Conservation (phyloP, 805 yeast species). For the Saturnispora ahearnii region DNA sequence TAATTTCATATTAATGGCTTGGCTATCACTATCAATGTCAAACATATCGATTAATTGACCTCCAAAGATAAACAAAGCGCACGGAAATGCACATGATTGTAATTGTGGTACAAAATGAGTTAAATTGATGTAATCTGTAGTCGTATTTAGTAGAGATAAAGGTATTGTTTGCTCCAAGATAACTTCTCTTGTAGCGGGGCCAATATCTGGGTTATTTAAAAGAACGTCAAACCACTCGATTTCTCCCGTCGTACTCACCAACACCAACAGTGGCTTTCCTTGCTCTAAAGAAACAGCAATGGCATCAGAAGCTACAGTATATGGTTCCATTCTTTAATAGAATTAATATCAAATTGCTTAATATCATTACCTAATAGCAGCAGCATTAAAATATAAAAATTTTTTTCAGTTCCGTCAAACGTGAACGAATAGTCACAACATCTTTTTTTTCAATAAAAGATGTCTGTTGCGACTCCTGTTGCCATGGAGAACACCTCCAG, state of each 20-base stretch:
- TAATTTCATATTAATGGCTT: neutral
- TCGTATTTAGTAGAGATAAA: conserved; percentile 26
- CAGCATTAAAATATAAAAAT: neutral
- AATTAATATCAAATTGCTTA: neutral
- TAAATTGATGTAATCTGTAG: conserved; percentile 39
- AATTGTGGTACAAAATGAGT: conserved; percentile 44
- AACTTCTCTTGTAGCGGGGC: neutral
- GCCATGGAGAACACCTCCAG: conserved; percentile 63
- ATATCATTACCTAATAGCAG: neutral
- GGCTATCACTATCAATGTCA: neutral
- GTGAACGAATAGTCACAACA: neutral
- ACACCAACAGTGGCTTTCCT: conserved; percentile 33
- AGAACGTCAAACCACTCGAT: conserved; percentile 17
- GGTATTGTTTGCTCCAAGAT: neutral
- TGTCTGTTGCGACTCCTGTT: conserved; percentile 13
- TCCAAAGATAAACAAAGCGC: conserved; percentile 44
- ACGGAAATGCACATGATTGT: conserved; percentile 37
- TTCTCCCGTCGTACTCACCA: conserved; percentile 24
- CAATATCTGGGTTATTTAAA: neutral
- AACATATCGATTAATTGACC: conserved; percentile 23
- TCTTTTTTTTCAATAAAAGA: neutral
- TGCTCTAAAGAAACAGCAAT: conserved; percentile 31
- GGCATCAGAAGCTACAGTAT: conserved; percentile 25
- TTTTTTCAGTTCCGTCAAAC: conserved; percentile 4
- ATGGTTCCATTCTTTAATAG: conserved; percentile 7